These are phyloP conservation scores for Sporothrix variecibatus DNA, from an alignment of 2,329 filamentous ascomycete species.

Conservation along the genomic window DNA sequence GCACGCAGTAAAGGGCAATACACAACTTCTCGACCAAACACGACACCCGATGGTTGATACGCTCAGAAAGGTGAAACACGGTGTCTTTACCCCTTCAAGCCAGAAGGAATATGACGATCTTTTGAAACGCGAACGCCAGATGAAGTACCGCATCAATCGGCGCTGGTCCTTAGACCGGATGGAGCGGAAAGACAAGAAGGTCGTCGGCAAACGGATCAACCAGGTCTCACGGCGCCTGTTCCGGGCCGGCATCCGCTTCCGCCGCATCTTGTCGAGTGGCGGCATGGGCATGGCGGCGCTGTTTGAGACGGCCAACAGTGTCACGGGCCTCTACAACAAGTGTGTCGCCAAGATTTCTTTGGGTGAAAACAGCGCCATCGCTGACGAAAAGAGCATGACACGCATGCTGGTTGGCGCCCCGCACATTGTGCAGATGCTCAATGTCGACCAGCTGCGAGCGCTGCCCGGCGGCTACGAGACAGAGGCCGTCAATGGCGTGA, in stretches of 20 bases:
- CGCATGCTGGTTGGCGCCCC: slow-evolving; percentile 19
- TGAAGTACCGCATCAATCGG: neutral
- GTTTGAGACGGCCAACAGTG: slow-evolving; percentile 27
- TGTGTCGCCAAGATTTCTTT: slow-evolving; percentile 28
- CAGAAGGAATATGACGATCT: neutral
- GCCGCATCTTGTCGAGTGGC: slow-evolving; percentile 26
- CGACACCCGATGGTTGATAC: neutral
- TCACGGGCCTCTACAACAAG: slow-evolving; percentile 24
- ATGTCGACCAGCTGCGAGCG: slow-evolving; percentile 17
- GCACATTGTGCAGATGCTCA: slow-evolving; percentile 24
- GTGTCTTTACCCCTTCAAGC: neutral
- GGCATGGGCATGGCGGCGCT: slow-evolving; percentile 28
- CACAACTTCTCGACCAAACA: neutral
- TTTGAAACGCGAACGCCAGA: neutral
- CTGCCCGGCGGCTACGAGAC: slow-evolving; percentile 15
- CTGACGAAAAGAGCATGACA: neutral
- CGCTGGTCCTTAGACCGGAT: neutral
- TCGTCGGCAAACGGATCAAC: slow-evolving; percentile 1
- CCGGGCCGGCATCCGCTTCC: slow-evolving; percentile 26
- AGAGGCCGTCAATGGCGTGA: neutral
- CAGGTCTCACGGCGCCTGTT: neutral
- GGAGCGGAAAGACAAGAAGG: neutral
- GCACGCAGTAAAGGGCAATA: too few relatives aligned
- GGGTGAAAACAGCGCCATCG: neutral
- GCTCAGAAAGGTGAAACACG: neutral